Evolutionary conservation across 345 rosid genomes (phyloP), one percentile per base, ranked within the genome.

Genomic region (Moricandia moricandioides): DNA sequence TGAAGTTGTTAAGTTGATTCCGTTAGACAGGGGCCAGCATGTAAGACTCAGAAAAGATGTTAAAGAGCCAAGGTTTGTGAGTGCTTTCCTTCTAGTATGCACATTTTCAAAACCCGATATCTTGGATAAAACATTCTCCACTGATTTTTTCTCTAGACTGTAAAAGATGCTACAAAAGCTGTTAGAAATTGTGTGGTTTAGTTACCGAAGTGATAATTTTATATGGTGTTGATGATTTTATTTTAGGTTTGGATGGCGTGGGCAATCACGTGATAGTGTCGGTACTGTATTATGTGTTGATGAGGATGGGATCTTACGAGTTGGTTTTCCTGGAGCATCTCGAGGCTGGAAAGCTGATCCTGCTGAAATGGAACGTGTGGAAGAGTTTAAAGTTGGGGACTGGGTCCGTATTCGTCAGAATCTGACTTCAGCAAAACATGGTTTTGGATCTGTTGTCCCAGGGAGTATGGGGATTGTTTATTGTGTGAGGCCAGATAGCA

Each of bases 341-440:
- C 83, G 97, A 75, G 99, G 99, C 72, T 95, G 99, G 99, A 92
- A 95, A 85, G 99, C 98, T 77, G 99, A 95, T 82, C 99, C 99
- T 76, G 94, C 97, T 2, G 99, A 95, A 82, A 90, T 95, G 97
- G 97, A 95, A 81, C 89, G 99, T 63, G 97, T 95, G 80, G 99
- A 95, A 84, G 99, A 95, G 75, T 95, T 92, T 84, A 95, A 92
- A 85, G 97, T 95, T 58, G 99, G 97, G 74, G 97, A 95, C 74
- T 95, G 99, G 99, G 99, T 90, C 79, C 88, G 97, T 51, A 92
- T 95, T 72, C 97, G 97, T 70, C 97, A 96, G 43, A 84, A 89
- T 51, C 99, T 92, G 33, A 90, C 93, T 45, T 84, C 88, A 39
- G 97, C 97, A 61, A 95, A 95, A 89, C 97, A 92, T 73, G 99